phyloP scores from a whole-genome alignment of 176 grass and related monocot genomes.

The Juncus effusus region DNA sequence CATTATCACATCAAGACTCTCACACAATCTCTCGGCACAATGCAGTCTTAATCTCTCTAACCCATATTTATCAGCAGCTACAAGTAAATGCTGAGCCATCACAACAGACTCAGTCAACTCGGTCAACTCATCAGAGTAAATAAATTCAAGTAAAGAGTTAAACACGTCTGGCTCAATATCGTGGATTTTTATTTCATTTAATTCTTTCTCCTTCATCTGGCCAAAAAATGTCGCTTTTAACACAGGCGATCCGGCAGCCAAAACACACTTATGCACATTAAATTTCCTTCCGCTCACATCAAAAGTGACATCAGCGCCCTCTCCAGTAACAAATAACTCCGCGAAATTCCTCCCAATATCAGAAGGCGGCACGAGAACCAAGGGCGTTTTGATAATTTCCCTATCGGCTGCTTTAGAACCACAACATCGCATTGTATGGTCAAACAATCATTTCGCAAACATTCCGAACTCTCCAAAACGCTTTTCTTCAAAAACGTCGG shows the following conservation, averaged over 20 bases:
- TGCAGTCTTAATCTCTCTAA: constrained; percentile 42
- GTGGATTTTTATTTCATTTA: not conserved
- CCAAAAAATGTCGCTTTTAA: constrained; percentile 40
- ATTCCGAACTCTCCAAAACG: not conserved
- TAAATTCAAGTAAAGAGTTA: constrained; percentile 43
- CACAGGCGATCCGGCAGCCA: constrained; percentile 28
- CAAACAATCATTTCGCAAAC: not conserved
- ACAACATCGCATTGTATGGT: not conserved
- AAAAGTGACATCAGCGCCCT: constrained; percentile 23
- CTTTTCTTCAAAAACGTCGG: not conserved
- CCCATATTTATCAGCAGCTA: constrained; percentile 36
- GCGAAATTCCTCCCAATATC: not conserved
- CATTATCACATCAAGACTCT: constrained; percentile 19
- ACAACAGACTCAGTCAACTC: not conserved
- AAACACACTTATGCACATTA: not conserved
- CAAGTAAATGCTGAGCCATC: constrained; percentile 39
- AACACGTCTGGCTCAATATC: constrained; percentile 30
- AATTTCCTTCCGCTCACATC: not conserved
- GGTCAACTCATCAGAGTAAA: constrained; percentile 37
- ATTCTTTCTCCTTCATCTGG: constrained; percentile 18
- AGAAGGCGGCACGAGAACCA: not conserved
- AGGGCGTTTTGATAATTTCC: not conserved
- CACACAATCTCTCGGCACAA: constrained; percentile 27
- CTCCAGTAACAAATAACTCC: not conserved
- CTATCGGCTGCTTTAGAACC: not conserved